These are phyloP conservation scores for Pinus taeda DNA, from an alignment of 75 land plant species.

Conservation along the genomic window DNA sequence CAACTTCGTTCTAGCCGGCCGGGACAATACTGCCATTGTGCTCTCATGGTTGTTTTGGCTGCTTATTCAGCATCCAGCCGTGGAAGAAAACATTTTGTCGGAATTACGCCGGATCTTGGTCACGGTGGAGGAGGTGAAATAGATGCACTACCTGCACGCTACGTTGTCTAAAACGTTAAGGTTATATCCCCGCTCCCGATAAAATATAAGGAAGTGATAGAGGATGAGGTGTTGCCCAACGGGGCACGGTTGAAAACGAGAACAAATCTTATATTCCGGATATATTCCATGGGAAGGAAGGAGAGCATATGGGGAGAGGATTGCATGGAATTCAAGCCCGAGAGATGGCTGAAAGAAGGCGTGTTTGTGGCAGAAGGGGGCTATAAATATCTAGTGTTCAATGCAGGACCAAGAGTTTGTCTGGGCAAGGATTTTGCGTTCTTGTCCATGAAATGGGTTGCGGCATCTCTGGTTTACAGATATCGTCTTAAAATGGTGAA, in stretches of 20 bases:
- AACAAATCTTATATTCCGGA: conserved; percentile 41
- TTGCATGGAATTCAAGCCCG: conserved; percentile 63
- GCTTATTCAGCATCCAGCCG: conserved; percentile 50
- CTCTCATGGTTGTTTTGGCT: conserved; percentile 86
- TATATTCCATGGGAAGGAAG: conserved; percentile 80
- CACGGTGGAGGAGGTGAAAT: not conserved
- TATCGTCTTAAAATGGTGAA: conserved; percentile 34
- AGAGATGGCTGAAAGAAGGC: conserved; percentile 69
- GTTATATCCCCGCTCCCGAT: conserved; percentile 3
- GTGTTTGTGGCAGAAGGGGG: conserved; percentile 49
- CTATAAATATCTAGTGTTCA: conserved; percentile 70
- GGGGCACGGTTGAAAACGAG: conserved; percentile 61
- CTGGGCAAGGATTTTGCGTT: conserved; percentile 80
- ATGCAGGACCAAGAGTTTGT: conserved; percentile 78
- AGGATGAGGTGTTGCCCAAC: conserved; percentile 40
- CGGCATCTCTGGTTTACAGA: conserved; percentile 52
- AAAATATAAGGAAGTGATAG: not conserved
- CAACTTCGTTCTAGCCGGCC: conserved; percentile 80
- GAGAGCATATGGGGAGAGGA: conserved; percentile 79
- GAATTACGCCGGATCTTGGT: conserved; percentile 33
- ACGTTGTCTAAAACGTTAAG: not conserved
- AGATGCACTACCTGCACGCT: conserved; percentile 1
- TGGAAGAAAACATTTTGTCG: conserved; percentile 49
- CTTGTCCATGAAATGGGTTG: conserved; percentile 66
- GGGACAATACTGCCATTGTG: conserved; percentile 81